Conservation (phyloP, 108 stramenopile genomes). For the Hondaea fermentalgiana region DNA sequence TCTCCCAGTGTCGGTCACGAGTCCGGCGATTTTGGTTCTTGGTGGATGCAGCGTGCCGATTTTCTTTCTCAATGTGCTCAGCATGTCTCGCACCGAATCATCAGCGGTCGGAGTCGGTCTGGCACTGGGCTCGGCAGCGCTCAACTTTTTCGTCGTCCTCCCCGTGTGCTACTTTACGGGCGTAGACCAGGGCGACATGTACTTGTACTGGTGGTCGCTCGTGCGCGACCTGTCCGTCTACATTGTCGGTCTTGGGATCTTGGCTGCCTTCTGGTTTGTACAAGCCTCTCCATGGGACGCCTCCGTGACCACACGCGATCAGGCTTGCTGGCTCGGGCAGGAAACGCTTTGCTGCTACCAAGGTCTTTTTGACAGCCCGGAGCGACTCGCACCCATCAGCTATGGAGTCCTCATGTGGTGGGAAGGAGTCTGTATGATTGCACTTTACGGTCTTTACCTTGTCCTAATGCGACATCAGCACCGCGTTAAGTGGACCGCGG, state of each 20-base stretch:
- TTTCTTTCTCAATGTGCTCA: not conserved
- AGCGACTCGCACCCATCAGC: not conserved
- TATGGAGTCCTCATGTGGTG: not conserved
- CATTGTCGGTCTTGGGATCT: not conserved
- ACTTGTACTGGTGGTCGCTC: not conserved
- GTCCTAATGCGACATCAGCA: not conserved
- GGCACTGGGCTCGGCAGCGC: not conserved
- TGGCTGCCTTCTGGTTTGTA: not conserved
- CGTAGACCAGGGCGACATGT: too few species aligned
- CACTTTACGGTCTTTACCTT: not conserved
- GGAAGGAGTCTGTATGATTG: not conserved
- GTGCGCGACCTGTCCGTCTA: not conserved
- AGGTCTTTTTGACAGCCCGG: not conserved
- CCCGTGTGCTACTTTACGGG: not conserved
- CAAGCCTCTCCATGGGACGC: not conserved
- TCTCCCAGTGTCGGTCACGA: not conserved
- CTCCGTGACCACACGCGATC: not conserved
- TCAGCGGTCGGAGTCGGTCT: not conserved
- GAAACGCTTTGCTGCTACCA: not conserved
- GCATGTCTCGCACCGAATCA: not conserved
- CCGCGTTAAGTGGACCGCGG: not conserved
- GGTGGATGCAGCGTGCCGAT: conserved; percentile 9
- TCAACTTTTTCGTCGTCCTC: not conserved
- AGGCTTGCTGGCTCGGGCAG: not conserved
- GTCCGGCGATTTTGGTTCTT: not conserved